Conservation (phyloP, 2,329 filamentous ascomycete genomes). For the Hypoxylon sp. region DNA sequence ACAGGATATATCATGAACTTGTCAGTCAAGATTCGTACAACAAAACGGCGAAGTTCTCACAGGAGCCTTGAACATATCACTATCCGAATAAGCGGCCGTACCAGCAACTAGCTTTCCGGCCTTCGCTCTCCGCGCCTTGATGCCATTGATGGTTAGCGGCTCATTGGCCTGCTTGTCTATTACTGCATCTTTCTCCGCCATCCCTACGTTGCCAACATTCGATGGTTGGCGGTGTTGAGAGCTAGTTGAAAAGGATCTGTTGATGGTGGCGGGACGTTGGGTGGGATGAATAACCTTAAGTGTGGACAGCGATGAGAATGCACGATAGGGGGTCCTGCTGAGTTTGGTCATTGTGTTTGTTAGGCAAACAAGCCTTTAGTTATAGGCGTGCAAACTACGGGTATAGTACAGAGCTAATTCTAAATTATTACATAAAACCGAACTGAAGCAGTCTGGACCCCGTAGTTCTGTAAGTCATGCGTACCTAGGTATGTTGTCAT, state of each 20-base stretch:
- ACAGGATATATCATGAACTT: slow-evolving; percentile 26
- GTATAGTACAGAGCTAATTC: background rate
- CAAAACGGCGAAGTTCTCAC: slow-evolving; percentile 61
- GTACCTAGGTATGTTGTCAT: slow-evolving; percentile 13
- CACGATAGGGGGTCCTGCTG: slow-evolving; percentile 9
- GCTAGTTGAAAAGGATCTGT: slow-evolving; percentile 34
- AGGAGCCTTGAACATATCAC: slow-evolving; percentile 86
- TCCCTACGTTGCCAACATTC: slow-evolving; percentile 45
- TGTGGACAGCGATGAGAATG: slow-evolving; percentile 30
- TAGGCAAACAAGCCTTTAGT: background rate
- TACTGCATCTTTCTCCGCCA: slow-evolving; percentile 44
- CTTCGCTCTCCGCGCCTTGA: slow-evolving; percentile 77
- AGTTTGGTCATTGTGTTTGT: slow-evolving; percentile 34
- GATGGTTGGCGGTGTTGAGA: slow-evolving; percentile 31
- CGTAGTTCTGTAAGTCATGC: slow-evolving; percentile 12
- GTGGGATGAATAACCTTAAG: slow-evolving; percentile 16
- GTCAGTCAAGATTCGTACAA: slow-evolving; percentile 44
- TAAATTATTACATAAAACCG: slow-evolving; percentile 5
- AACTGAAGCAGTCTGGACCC: background rate
- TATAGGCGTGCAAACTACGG: slow-evolving; percentile 6
- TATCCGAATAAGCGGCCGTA: slow-evolving; percentile 82
- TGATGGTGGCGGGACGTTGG: slow-evolving; percentile 17
- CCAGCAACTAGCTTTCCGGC: slow-evolving; percentile 81
- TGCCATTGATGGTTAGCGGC: slow-evolving; percentile 73
- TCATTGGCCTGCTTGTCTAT: slow-evolving; percentile 47